Conservation (phyloP, 495 filamentous ascomycete species). For the Thozetella sp. region DNA sequence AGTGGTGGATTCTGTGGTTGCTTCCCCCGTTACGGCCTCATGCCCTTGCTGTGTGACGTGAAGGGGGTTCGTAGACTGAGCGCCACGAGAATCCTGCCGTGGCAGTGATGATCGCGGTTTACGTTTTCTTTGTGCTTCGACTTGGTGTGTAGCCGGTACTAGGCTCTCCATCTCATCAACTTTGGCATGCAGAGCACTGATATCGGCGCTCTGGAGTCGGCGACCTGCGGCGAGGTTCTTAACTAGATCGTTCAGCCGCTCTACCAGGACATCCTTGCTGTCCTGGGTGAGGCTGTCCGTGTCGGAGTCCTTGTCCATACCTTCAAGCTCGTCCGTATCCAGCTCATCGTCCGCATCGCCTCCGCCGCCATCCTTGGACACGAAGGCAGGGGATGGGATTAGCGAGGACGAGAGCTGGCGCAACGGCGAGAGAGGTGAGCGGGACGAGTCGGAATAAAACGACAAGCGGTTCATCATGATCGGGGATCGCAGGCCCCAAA, state of each 20-base stretch:
- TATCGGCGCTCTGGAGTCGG: conserved; percentile 21
- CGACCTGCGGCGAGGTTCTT: conserved; percentile 19
- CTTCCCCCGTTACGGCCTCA: not conserved
- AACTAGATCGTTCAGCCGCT: conserved; percentile 49
- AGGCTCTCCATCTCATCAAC: conserved; percentile 47
- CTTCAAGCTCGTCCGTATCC: conserved; percentile 6
- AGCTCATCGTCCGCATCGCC: conserved; percentile 3
- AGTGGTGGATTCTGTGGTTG: not conserved
- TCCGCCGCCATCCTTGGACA: not conserved
- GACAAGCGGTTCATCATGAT: conserved; percentile 31
- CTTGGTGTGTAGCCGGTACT: conserved; percentile 12
- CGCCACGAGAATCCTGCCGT: not conserved
- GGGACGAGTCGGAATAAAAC: conserved; percentile 14
- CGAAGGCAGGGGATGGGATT: not conserved
- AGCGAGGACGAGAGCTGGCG: conserved; percentile 11
- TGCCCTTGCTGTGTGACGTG: not conserved
- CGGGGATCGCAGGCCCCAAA: conserved; percentile 22
- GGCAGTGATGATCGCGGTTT: not conserved
- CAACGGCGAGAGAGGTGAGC: conserved; percentile 31
- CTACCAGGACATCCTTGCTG: conserved; percentile 48
- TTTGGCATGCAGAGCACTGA: conserved; percentile 37
- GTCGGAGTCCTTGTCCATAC: conserved; percentile 6
- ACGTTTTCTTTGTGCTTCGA: not conserved
- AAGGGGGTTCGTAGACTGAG: not conserved
- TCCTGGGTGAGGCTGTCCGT: conserved; percentile 31